These are phyloP conservation scores for Botryosphaeria agaves DNA, from an alignment of 2,329 filamentous ascomycete genomes.

Conservation along the genomic window DNA sequence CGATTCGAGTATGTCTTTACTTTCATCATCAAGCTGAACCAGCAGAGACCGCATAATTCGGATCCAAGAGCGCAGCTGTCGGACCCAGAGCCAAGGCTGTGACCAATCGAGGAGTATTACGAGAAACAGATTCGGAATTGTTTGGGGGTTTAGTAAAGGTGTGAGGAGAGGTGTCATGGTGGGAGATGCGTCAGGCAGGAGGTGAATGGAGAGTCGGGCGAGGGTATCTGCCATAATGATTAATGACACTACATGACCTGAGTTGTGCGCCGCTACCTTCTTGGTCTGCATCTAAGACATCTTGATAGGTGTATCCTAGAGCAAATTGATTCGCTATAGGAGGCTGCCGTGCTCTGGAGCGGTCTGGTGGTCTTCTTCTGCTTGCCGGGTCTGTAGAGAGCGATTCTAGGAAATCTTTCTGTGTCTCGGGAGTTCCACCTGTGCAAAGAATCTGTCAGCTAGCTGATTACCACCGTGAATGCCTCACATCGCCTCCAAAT, in stretches of 20 bases:
- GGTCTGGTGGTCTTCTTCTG: conserved; percentile 33
- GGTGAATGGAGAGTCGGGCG: conserved; percentile 75
- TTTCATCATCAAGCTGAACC: conserved; percentile 53
- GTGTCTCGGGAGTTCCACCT: conserved; percentile 70
- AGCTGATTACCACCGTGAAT: too few relatives aligned
- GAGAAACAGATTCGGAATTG: conserved; percentile 69
- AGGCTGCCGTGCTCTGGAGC: conserved; percentile 31
- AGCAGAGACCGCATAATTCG: conserved; percentile 64
- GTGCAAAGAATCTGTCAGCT: too few relatives aligned
- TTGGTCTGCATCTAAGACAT: conserved; percentile 84
- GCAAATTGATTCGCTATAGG: conserved; percentile 86
- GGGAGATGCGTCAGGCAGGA: conserved; percentile 69
- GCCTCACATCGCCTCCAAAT: too few relatives aligned
- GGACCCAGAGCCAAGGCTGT: conserved; percentile 81
- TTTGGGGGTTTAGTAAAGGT: conserved; percentile 67
- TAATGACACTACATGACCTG: too few relatives aligned
- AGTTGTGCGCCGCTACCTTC: conserved; percentile 59
- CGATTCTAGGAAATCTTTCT: conserved; percentile 60
- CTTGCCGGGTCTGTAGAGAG: conserved; percentile 20
- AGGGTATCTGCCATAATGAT: conserved; percentile 77
- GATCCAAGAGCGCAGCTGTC: conserved; percentile 80
- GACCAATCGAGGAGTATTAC: conserved; percentile 93
- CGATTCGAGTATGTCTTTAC: conserved; percentile 73
- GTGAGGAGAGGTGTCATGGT: conserved; percentile 69
- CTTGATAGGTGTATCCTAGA: conserved; percentile 85